Conservation (phyloP, 192 early-diverging fungal genomes). For the Piromyces finnis region DNA sequence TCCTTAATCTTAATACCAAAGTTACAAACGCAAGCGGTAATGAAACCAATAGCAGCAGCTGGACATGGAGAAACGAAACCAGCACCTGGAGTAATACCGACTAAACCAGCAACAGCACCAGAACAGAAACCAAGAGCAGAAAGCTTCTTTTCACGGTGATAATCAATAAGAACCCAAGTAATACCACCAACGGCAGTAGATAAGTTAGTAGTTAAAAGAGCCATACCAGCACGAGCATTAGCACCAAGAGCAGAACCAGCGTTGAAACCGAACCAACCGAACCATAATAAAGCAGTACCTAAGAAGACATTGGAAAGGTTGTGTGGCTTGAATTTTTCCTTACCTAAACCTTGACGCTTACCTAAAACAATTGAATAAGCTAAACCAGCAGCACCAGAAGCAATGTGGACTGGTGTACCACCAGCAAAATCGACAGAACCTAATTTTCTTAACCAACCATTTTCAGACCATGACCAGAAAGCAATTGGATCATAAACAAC, state of each 20-base stretch:
- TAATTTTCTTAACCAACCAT: conserved; percentile 69
- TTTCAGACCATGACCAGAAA: conserved; percentile 81
- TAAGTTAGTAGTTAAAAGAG: conserved; percentile 67
- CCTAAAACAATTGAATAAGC: conserved; percentile 79
- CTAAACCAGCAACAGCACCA: conserved; percentile 79
- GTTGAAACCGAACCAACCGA: conserved; percentile 96
- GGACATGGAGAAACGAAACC: conserved; percentile 74
- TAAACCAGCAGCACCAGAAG: conserved; percentile 72
- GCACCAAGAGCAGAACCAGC: conserved; percentile 65
- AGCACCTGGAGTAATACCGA: conserved; percentile 79
- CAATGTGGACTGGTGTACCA: conserved; percentile 88
- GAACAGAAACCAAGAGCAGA: conserved; percentile 88
- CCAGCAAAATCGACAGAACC: conserved; percentile 88
- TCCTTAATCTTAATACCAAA: conserved; percentile 66
- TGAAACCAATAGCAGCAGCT: conserved; percentile 60
- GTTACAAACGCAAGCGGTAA: conserved; percentile 60
- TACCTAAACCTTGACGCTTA: conserved; percentile 42
- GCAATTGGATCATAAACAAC: conserved; percentile 49
- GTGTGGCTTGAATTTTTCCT: conserved; percentile 60
- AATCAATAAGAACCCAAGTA: conserved; percentile 69
- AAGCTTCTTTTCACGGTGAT: conserved; percentile 54
- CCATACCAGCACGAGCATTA: conserved; percentile 73
- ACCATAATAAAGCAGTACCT: conserved; percentile 73
- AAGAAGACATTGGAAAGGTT: conserved; percentile 84
- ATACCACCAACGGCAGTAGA: conserved; percentile 64